Evolutionary conservation across 306 rosid genomes (phyloP).

Genomic region (Macrotyloma uniflorum): DNA sequence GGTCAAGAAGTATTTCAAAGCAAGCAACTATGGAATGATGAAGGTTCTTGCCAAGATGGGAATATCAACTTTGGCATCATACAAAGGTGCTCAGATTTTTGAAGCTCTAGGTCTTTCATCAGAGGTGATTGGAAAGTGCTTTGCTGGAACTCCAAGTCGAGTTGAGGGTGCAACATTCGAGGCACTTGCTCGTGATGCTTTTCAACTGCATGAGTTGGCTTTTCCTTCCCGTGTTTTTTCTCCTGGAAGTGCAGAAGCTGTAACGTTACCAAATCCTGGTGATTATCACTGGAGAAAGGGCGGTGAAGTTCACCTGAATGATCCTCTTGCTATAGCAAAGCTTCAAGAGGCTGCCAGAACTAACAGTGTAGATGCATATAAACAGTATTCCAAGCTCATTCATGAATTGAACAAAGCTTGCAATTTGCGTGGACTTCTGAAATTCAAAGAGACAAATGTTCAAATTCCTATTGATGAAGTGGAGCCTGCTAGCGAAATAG

Average conservation of each 20-base stretch:
- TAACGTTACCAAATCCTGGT: conserved; percentile 96
- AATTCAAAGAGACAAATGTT: conserved; percentile 62
- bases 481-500: conserved; percentile 92
- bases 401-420: conserved; percentile 90
- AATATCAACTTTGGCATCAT: conserved; percentile 97
- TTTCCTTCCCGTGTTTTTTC: conserved; percentile 81
- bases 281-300: conserved; percentile 99
- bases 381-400: conserved; percentile 84
- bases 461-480: conserved; percentile 87
- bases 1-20: conserved; percentile 85
- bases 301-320: conserved; percentile 95
- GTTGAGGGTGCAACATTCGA: conserved; percentile 98
- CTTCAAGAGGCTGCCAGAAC: conserved; percentile 98
- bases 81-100: conserved; percentile 98
- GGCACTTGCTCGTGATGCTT: conserved; percentile 82
- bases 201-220: conserved; percentile 82
- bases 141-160: conserved; percentile 97
- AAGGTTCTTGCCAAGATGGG: conserved; percentile 99
- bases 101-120: conserved; percentile 98
- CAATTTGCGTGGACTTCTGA: conserved; percentile 90
- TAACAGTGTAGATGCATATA: conserved; percentile 85
- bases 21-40: conserved; percentile 97
- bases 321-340: conserved; percentile 93
- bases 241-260: conserved; percentile 93
- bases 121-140: conserved; percentile 90